Evolutionary conservation across 2,329 filamentous ascomycete species (phyloP).

Genomic region (Anisogramma anomala): DNA sequence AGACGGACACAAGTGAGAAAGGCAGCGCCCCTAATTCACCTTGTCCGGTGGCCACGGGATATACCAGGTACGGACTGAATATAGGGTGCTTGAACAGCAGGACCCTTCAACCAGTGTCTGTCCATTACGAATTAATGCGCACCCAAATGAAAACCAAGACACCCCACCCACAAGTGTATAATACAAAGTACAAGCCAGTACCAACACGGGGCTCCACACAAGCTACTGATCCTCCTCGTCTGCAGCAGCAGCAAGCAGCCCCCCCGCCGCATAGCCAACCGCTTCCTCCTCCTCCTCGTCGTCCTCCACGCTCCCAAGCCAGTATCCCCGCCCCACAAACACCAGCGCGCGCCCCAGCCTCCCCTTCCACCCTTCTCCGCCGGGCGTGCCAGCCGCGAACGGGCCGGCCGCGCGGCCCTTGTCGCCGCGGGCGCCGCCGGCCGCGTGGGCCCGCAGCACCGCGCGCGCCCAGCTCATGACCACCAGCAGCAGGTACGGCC

Average conservation of each 20-base stretch:
- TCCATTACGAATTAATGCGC: too few species aligned
- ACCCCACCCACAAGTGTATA: not conserved
- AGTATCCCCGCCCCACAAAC: constrained; percentile 61
- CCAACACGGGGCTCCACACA: constrained; percentile 8
- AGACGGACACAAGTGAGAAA: too few species aligned
- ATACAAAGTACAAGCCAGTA: too few species aligned
- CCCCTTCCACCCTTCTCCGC: constrained; percentile 69
- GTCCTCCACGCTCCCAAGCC: constrained; percentile 53
- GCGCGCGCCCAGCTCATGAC: constrained; percentile 73
- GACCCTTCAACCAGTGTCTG: too few species aligned
- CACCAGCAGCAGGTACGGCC: constrained; percentile 74
- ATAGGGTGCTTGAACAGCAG: too few species aligned
- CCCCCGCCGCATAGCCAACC: constrained; percentile 36
- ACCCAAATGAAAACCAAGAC: not conserved
- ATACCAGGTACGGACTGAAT: too few species aligned
- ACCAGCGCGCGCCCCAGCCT: constrained; percentile 71
- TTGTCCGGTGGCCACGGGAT: too few species aligned
- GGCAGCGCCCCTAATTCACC: too few species aligned
- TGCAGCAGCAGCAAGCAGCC: not conserved
- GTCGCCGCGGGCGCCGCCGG: constrained; percentile 23
- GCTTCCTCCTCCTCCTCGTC: constrained; percentile 51
- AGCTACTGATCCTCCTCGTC: constrained; percentile 7
- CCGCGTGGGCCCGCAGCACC: constrained; percentile 59
- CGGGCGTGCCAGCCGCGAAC: constrained; percentile 57
- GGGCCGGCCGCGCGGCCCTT: constrained; percentile 28